phyloP scores from a whole-genome alignment of 148 eudicot species.

The Bassia scoparia region DNA sequence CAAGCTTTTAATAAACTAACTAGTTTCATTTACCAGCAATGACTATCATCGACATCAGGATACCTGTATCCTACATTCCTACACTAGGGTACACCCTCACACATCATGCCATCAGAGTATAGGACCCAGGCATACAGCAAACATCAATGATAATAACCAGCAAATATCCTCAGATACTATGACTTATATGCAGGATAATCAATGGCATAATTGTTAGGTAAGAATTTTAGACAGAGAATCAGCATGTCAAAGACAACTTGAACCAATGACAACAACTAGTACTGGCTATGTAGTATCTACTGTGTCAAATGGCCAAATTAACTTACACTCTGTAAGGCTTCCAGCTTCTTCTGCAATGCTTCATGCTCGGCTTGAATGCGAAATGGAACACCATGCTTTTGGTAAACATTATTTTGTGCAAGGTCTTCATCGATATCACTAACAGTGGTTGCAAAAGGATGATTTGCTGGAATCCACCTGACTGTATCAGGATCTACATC shows the following conservation, averaged over 20 bases:
- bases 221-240: background rate
- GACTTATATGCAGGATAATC: background rate
- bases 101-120: background rate
- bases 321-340: conserved; percentile 87
- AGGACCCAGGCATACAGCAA: background rate
- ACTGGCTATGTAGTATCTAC: background rate
- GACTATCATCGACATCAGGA: background rate
- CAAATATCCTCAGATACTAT: background rate
- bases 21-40: background rate
- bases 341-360: conserved; percentile 89
- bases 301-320: conserved; percentile 13
- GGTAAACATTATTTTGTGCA: conserved; percentile 90
- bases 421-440: conserved; percentile 90
- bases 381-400: conserved; percentile 93
- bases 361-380: conserved; percentile 98
- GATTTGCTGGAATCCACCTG: conserved; percentile 99
- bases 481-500: conserved; percentile 94
- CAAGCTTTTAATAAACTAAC: background rate
- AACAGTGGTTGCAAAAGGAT: conserved; percentile 93
- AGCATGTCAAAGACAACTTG: background rate
- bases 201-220: background rate
- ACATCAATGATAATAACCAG: too few species aligned
- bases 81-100: background rate
- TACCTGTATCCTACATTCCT: background rate
- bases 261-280: background rate